phyloP scores from a whole-genome alignment of 2,329 filamentous ascomycete species.

The Aspergillus hortae region DNA sequence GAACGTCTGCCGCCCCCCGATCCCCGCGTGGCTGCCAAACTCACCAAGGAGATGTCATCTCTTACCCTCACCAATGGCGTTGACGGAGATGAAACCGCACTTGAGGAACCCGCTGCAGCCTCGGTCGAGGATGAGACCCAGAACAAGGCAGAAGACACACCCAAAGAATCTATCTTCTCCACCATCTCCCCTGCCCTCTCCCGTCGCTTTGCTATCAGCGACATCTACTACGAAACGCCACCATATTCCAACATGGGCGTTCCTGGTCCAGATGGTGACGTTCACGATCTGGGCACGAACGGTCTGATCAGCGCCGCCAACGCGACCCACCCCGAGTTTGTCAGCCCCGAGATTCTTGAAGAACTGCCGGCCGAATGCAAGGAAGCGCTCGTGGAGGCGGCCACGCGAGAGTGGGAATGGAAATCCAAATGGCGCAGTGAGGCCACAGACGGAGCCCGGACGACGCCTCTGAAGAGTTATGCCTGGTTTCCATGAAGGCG shows the following conservation, averaged over 20 bases:
- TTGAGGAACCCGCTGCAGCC: conserved; percentile 3
- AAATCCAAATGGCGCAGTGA: conserved; percentile 72
- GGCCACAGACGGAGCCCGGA: conserved; percentile 47
- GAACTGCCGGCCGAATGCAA: conserved; percentile 56
- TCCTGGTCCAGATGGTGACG: conserved; percentile 48
- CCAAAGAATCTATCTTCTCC: conserved; percentile 44
- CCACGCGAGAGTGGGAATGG: conserved; percentile 66
- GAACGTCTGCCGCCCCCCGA: conserved; percentile 61
- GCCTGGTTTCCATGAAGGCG: conserved; percentile 35
- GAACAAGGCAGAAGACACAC: conserved; percentile 2
- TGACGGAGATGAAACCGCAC: conserved; percentile 12
- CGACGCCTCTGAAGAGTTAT: conserved; percentile 34
- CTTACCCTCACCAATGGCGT: conserved; percentile 32
- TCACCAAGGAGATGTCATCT: conserved; percentile 32
- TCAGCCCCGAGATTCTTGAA: conserved; percentile 39
- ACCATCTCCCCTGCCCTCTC: conserved; percentile 55
- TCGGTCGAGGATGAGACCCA: conserved; percentile 7
- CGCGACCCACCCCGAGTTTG: conserved; percentile 34
- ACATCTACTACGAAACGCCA: conserved; percentile 58
- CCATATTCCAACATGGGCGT: conserved; percentile 56
- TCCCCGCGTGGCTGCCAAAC: conserved; percentile 21
- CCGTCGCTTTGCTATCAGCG: conserved; percentile 61
- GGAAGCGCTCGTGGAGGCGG: conserved; percentile 66
- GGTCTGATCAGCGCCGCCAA: conserved; percentile 36
- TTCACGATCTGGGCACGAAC: conserved; percentile 40